phyloP scores from a whole-genome alignment of 306 rosid species.

The Argentina anserina region DNA sequence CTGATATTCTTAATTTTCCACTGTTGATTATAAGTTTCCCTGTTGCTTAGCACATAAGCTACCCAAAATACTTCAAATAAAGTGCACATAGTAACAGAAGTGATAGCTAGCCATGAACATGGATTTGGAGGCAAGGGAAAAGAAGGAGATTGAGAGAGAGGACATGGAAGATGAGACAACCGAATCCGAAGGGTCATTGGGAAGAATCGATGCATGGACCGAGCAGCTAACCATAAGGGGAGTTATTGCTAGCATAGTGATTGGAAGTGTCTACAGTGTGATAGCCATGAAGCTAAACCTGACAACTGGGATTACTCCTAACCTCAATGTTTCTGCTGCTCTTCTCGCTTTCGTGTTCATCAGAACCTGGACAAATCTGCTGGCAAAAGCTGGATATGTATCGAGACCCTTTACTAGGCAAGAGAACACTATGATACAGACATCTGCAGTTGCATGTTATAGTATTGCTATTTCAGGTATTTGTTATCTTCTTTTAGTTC shows the following conservation, averaged over 20 bases:
- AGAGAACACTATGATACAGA: conserved; percentile 92
- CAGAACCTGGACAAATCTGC: conserved; percentile 65
- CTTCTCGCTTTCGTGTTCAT: conserved; percentile 71
- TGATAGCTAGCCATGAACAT: conserved; percentile 15
- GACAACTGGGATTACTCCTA: conserved; percentile 81
- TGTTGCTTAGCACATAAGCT: conserved; percentile 4
- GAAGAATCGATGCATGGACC: conserved; percentile 49
- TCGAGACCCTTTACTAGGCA: conserved; percentile 82
- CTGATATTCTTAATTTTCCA: neutral
- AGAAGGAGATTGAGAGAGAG: conserved; percentile 31
- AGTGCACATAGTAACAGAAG: neutral
- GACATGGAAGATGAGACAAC: conserved; percentile 16
- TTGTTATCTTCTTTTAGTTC: neutral
- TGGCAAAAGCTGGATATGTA: conserved; percentile 51
- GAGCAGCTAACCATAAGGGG: conserved; percentile 78
- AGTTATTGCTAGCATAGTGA: conserved; percentile 58
- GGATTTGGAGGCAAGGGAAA: conserved; percentile 23
- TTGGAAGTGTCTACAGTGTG: conserved; percentile 64
- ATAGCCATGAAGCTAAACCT: conserved; percentile 90
- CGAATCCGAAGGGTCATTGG: neutral
- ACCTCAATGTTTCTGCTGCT: conserved; percentile 84
- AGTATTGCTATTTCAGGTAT: conserved; percentile 85
- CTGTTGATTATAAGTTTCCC: neutral
- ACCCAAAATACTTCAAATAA: neutral
- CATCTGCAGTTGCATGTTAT: conserved; percentile 86